phyloP scores from a whole-genome alignment of 176 grass and related monocot species.

The Triticum aestivum region IWGSC_CS_RefSeq_v2.1 NC_057806.1:682521405-682521904 shows the following conservation, averaged over 20 bases:
- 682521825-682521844: conserved; percentile 88
- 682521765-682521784: conserved; percentile 58
- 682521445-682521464: too few species aligned
- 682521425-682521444: too few species aligned
- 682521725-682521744: conserved; percentile 45
- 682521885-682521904: conserved; percentile 41
- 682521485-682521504: too few species aligned
- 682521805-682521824: conserved; percentile 90
- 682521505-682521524: too few species aligned
- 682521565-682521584: too few species aligned
- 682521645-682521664: conserved; percentile 67
- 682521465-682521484: too few species aligned
- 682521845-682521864: conserved; percentile 55
- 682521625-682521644: conserved; percentile 57
- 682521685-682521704: conserved; percentile 70
- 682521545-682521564: too few species aligned
- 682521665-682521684: conserved; percentile 34
- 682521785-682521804: conserved; percentile 74
- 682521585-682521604: too few species aligned
- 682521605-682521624: too few species aligned
- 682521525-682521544: too few species aligned
- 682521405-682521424: too few species aligned
- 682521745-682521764: conserved; percentile 70
- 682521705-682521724: conserved; percentile 63
- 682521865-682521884: conserved; percentile 37